Percentiles rank a stretch among this genome's conserved stretches.
phyloP scores from a whole-genome alignment of 108 stramenopile species.

The Cyclotella baltica region DNA sequence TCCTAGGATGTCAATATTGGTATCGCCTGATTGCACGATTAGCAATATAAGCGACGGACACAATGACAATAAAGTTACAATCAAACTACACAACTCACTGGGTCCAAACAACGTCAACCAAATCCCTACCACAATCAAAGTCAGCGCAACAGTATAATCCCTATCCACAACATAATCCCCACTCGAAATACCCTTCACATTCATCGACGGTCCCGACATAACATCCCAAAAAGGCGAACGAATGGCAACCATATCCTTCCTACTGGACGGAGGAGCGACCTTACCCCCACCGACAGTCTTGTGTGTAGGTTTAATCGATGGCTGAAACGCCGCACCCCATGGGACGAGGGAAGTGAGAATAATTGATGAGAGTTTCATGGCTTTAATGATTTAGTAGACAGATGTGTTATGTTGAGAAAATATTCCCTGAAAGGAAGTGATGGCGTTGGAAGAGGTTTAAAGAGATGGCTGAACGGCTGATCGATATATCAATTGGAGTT shows the following conservation, averaged over 20 bases:
- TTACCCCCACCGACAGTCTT: background rate
- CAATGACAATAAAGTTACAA: background rate
- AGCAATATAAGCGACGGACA: background rate
- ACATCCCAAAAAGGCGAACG: constrained; percentile 45
- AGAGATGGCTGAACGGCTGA: no score
- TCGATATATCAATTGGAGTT: no score
- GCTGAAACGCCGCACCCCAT: constrained; percentile 32
- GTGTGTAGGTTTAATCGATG: background rate
- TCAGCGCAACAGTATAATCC: constrained; percentile 44
- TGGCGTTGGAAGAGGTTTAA: no score
- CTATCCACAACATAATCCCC: constrained; percentile 49
- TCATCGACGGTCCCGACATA: background rate
- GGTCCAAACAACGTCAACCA: constrained; percentile 50
- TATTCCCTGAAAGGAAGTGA: no score
- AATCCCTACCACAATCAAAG: constrained; percentile 40
- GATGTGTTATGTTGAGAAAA: background rate
- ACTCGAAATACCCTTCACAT: background rate
- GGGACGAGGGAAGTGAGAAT: background rate
- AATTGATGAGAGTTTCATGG: constrained; percentile 1
- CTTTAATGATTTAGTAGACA: background rate
- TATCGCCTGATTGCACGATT: constrained; percentile 13
- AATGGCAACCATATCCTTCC: constrained; percentile 46
- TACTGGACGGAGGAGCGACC: constrained; percentile 5
- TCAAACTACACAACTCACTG: constrained; percentile 23
- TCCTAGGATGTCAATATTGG: constrained; percentile 37